Evolutionary conservation across 2,329 filamentous ascomycete genomes (phyloP).

Genomic region (Purpureocillium lavendulum): DNA sequence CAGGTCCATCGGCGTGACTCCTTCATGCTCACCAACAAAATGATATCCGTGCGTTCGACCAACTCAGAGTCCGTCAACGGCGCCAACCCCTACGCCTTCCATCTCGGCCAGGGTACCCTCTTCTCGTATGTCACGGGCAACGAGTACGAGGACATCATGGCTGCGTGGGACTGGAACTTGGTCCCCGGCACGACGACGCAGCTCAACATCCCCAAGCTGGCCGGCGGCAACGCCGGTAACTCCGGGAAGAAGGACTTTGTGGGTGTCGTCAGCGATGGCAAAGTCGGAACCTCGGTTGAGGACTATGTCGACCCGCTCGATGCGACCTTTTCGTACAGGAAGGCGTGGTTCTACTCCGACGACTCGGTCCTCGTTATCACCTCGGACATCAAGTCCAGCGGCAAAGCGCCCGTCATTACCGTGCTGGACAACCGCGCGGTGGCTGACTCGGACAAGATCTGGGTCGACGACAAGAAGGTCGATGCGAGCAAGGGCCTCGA

Average conservation of each 20-base stretch:
- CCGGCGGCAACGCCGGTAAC: conserved; percentile 3
- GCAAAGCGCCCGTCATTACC: conserved; percentile 7
- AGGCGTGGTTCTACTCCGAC: conserved; percentile 13
- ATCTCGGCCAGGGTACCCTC: conserved; percentile 15
- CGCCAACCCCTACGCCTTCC: conserved; percentile 13
- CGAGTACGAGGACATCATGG: conserved; percentile 16
- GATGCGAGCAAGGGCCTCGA: conserved; percentile 1
- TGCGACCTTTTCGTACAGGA: conserved; percentile 11
- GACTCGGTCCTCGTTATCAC: conserved; percentile 12
- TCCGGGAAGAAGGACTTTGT: conserved; percentile 12
- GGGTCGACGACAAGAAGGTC: conserved; percentile 5
- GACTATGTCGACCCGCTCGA: conserved; percentile 12
- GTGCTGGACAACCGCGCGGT: conserved; percentile 13
- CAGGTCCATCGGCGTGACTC: conserved; percentile 9
- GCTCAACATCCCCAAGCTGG: conserved; percentile 8
- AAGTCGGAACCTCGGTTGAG: conserved; percentile 9
- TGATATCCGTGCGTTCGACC: conserved; percentile 11
- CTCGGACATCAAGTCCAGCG: conserved; percentile 6
- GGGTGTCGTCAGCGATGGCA: conserved; percentile 13
- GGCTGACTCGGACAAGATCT: conserved; percentile 4
- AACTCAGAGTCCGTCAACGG: conserved; percentile 13
- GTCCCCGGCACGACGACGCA: conserved; percentile 13
- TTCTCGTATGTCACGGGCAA: conserved; percentile 14
- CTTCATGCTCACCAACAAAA: conserved; percentile 12
- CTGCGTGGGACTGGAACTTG: conserved; percentile 15